Evolutionary conservation across 2,329 filamentous ascomycete species (phyloP).

Genomic region (Xylariaceae sp.): DNA sequence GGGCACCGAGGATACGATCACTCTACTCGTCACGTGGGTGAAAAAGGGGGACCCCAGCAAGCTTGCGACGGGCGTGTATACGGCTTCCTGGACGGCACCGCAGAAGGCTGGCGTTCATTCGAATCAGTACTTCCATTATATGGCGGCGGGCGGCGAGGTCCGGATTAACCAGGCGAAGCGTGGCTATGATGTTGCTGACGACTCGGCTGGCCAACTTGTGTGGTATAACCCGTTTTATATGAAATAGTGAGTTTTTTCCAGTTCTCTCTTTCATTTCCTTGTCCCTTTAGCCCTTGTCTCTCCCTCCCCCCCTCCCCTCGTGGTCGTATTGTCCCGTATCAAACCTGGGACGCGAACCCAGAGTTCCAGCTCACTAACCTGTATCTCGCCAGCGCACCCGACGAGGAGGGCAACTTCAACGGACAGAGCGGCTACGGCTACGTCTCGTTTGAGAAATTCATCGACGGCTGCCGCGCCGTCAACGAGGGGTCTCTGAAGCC

Average conservation of each 20-base stretch:
- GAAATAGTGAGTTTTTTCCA: slow-evolving; percentile 52
- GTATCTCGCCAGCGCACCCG: slow-evolving; percentile 52
- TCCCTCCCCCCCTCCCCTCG: background rate
- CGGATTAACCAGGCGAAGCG: slow-evolving; percentile 89
- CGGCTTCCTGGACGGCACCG: slow-evolving; percentile 89
- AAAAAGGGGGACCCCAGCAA: slow-evolving; percentile 63
- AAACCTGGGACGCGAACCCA: background rate
- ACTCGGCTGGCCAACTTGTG: slow-evolving; percentile 61
- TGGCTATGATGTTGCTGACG: slow-evolving; percentile 90
- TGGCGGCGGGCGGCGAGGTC: slow-evolving; percentile 78
- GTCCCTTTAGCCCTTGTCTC: background rate
- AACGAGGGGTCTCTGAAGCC: slow-evolving; percentile 69
- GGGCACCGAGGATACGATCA: slow-evolving; percentile 89
- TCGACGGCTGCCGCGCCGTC: slow-evolving; percentile 75
- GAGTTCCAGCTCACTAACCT: no score
- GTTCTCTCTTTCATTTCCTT: background rate
- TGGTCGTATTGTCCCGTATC: background rate
- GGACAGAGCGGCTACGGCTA: slow-evolving; percentile 92
- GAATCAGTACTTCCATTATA: slow-evolving; percentile 96
- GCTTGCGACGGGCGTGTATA: slow-evolving; percentile 82
- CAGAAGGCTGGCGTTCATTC: slow-evolving; percentile 92
- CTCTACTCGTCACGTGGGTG: slow-evolving; percentile 81
- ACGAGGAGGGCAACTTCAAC: slow-evolving; percentile 90
- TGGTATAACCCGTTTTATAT: slow-evolving; percentile 97
- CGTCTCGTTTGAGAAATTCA: slow-evolving; percentile 91